Evolutionary conservation across 2,329 filamentous ascomycete genomes (phyloP), one percentile per base, ranked within the genome.

Genomic region (Cytospora piceicola): DNA sequence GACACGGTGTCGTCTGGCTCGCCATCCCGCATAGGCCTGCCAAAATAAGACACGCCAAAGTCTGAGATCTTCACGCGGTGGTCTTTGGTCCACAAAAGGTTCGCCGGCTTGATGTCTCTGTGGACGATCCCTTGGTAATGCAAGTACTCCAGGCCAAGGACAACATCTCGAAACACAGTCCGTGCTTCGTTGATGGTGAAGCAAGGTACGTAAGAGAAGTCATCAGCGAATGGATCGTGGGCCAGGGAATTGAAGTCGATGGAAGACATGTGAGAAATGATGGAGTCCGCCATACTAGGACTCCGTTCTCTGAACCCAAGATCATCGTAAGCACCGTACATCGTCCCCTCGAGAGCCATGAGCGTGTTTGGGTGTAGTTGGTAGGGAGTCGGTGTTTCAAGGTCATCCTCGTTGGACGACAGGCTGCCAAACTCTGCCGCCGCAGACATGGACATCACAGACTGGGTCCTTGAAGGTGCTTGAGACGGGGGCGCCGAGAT

Each of bases 31-130:
- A 94, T 91, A 1, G 93, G 93, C 59, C 93, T 88, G 32, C 95
- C 95, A 69, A 99, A 92, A 77, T 98, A 99, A 1, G 95, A 99
- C 1, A 99, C 95, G 36, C 95, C 95, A 80, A 99, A 99, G 74
- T 99, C 95, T 6, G 95, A 98, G 67, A 99, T 99, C 82, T 99
- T 99, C 73, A 97, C 92, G 17, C 90, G 88, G 71, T 94, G 89
- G 69, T 93, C 90, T 71, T 82, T 88, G 59, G 93, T 96, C 81
- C 94, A 93, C 8, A 99, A 83, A 8, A 99, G 83, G 75, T 98
- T 98, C 46, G 94, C 94, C 1, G 91, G 91, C 74, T 94, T 94
- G 76, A 94, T 94, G 73, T 94, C 91, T 58, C 91, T 87, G 73
- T 94, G 91, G 30, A 94, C 91, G 54, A 94, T 91, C 20, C 91